Conservation (phyloP, 2,329 filamentous ascomycete species). For the Trichoderma koningii region DNA sequence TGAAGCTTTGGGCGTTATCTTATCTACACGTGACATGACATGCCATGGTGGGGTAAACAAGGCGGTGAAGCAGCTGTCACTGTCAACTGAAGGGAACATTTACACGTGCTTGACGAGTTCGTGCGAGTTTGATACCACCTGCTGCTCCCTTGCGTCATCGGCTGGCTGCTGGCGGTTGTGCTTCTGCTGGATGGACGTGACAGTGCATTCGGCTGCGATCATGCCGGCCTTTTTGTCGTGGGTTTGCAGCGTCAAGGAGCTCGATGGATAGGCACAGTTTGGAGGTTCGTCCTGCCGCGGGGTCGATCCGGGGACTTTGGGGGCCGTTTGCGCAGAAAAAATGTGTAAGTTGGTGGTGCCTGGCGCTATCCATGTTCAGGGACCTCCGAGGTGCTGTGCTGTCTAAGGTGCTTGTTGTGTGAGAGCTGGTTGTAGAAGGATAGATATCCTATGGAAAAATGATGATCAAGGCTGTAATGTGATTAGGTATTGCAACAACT, state of each 20-base stretch:
- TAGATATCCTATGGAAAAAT: too few relatives aligned
- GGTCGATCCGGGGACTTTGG: background rate
- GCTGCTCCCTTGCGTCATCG: slow-evolving; percentile 16
- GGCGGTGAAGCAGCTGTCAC: slow-evolving; percentile 14
- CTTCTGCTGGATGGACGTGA: background rate
- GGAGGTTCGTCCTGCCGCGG: background rate
- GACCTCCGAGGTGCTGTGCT: too few relatives aligned
- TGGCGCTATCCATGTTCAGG: slow-evolving; percentile 1
- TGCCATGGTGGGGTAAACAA: slow-evolving; percentile 1
- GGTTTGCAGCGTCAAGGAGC: background rate
- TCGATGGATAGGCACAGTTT: background rate
- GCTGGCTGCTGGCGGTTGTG: background rate
- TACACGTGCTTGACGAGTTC: background rate
- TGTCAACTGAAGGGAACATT: background rate
- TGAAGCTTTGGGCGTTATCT: slow-evolving; percentile 31
- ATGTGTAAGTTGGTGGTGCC: slow-evolving; percentile 21
- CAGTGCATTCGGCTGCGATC: too few relatives aligned
- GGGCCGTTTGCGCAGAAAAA: slow-evolving; percentile 9
- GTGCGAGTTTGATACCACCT: background rate
- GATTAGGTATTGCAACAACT: background rate
- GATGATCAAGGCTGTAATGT: background rate
- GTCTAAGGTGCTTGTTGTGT: too few relatives aligned
- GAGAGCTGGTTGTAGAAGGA: too few relatives aligned
- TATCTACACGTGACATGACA: slow-evolving; percentile 38
- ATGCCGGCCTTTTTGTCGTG: too few relatives aligned